Percentiles rank a stretch among this genome's conserved stretches.
These are phyloP conservation scores for Tuber microsphaerosporum DNA, from an alignment of 495 filamentous ascomycete species.

Conservation along the genomic window DNA sequence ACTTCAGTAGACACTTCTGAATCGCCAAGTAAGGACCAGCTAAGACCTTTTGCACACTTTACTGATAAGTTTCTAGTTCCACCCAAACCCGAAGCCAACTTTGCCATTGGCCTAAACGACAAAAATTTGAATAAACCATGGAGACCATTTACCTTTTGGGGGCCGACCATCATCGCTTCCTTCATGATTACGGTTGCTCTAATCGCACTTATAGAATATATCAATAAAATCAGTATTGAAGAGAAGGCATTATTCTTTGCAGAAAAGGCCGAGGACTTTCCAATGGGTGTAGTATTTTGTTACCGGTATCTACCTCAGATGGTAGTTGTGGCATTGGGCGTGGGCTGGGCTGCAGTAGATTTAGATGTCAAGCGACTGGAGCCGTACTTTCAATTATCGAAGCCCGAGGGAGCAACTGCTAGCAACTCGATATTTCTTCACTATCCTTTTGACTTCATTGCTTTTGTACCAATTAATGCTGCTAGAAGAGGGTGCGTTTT, in stretches of 20 bases:
- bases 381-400: no score
- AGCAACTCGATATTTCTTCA: no score
- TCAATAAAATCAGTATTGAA: neutral
- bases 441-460: no score
- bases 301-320: no score
- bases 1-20: neutral
- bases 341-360: slow-evolving; percentile 38
- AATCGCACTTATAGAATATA: slow-evolving; percentile 40
- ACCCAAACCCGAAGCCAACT: neutral
- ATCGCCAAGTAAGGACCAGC: neutral
- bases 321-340: slow-evolving; percentile 38
- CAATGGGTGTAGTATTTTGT: slow-evolving; percentile 3
- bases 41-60: neutral
- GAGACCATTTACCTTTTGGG: slow-evolving; percentile 43
- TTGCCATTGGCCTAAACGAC: neutral
- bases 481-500: slow-evolving; percentile 41
- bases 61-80: neutral
- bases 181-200: slow-evolving; percentile 34
- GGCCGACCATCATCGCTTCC: slow-evolving; percentile 39
- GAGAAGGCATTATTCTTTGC: slow-evolving; percentile 45
- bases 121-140: slow-evolving; percentile 19
- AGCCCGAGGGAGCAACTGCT: no score
- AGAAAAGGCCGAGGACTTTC: slow-evolving; percentile 27
- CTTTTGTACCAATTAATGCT: slow-evolving; percentile 21
- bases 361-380: slow-evolving; percentile 44